These are phyloP conservation scores for Raddia guianensis DNA, from an alignment of 176 grass and related monocot species.

Conservation along the genomic window DNA sequence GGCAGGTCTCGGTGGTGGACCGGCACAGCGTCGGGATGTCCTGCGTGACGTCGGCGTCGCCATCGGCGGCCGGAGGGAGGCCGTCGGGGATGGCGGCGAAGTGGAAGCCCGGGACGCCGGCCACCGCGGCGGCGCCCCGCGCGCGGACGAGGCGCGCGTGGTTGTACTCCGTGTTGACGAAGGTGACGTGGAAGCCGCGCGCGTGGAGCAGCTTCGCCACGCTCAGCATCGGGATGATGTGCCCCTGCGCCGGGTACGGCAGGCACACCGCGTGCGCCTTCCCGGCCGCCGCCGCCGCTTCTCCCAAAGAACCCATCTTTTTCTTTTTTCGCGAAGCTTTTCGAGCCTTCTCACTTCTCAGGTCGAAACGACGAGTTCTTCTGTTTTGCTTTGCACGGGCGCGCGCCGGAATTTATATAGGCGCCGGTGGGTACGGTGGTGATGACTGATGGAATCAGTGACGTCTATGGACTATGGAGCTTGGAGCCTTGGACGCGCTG, in stretches of 20 bases:
- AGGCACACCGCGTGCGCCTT: conserved; percentile 70
- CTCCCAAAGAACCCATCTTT: conserved; percentile 45
- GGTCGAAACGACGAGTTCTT: too few relatives aligned
- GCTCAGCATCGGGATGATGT: conserved; percentile 77
- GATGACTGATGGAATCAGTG: too few relatives aligned
- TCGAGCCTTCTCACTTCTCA: too few relatives aligned
- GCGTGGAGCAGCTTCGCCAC: conserved; percentile 82
- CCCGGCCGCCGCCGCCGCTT: not conserved
- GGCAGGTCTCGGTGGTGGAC: conserved; percentile 59
- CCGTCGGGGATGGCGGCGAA: conserved; percentile 75
- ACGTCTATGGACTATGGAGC: too few relatives aligned
- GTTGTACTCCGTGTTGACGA: conserved; percentile 78
- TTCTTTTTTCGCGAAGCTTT: not conserved
- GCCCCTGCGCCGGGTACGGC: conserved; percentile 76
- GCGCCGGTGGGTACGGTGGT: too few relatives aligned
- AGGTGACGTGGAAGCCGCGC: conserved; percentile 70
- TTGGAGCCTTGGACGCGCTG: too few relatives aligned
- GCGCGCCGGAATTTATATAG: too few relatives aligned
- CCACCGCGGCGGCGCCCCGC: conserved; percentile 37
- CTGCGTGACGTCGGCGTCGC: conserved; percentile 73
- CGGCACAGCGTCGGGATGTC: conserved; percentile 64
- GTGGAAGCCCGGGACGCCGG: conserved; percentile 54
- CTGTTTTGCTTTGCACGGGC: too few relatives aligned
- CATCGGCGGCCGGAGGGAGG: conserved; percentile 48
- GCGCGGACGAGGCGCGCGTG: conserved; percentile 58